phyloP scores from a whole-genome alignment of 2,329 filamentous ascomycete genomes.

The Hirsutella rhossiliensis region DNA sequence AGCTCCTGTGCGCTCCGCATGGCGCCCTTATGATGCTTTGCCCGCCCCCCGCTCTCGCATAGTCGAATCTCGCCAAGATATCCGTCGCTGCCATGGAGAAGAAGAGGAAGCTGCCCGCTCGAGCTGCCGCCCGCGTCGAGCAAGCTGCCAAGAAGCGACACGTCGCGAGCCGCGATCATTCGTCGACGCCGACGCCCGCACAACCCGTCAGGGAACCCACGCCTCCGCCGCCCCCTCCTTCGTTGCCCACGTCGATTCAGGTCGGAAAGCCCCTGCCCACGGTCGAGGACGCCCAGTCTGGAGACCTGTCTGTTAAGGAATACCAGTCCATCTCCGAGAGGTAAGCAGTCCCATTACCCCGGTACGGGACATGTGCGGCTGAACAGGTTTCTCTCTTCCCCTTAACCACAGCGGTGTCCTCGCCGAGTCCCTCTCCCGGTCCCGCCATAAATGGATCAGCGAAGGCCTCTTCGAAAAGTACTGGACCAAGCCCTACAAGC shows the following conservation, averaged over 20 bases:
- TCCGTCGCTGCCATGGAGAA: slow-evolving; percentile 39
- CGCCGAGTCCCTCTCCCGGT: slow-evolving; percentile 59
- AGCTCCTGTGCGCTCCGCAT: slow-evolving; percentile 6
- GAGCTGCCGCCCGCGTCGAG: slow-evolving; percentile 49
- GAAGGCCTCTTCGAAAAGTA: slow-evolving; percentile 66
- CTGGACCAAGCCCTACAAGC: slow-evolving; percentile 61
- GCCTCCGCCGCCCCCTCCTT: slow-evolving; percentile 20
- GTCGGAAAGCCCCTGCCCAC: slow-evolving; percentile 60
- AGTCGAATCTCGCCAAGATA: not conserved
- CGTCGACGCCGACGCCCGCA: slow-evolving; percentile 31
- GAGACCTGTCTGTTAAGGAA: slow-evolving; percentile 49
- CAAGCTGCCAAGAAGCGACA: slow-evolving; percentile 48
- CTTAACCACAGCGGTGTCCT: slow-evolving; percentile 52
- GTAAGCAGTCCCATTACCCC: slow-evolving; percentile 22
- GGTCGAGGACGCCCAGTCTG: slow-evolving; percentile 52
- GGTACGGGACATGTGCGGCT: not conserved
- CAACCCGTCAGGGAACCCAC: slow-evolving; percentile 20
- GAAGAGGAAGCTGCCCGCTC: slow-evolving; percentile 53
- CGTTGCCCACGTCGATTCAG: slow-evolving; percentile 50
- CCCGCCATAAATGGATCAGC: slow-evolving; percentile 59
- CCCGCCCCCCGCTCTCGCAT: not conserved
- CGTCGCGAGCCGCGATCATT: slow-evolving; percentile 40
- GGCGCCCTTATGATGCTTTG: slow-evolving; percentile 18
- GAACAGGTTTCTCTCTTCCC: slow-evolving; percentile 1
- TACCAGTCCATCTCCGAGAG: slow-evolving; percentile 67